phyloP scores from a whole-genome alignment of 129 eudicot genomes.

The Pittosporum tobira region DNA sequence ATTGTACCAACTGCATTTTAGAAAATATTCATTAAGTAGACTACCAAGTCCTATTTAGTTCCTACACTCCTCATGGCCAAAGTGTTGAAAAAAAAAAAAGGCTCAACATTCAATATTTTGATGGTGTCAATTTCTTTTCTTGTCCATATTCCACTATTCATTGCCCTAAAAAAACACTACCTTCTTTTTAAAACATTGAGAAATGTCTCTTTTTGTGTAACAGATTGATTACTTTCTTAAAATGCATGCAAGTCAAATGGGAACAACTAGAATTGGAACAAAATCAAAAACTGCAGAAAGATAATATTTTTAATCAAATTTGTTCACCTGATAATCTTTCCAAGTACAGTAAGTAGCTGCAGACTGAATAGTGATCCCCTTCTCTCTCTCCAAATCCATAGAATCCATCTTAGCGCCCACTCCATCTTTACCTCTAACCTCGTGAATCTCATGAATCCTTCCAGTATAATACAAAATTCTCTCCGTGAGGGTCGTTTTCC shows the following conservation, averaged over 20 bases:
- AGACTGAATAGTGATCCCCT: constrained; percentile 93
- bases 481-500: constrained; percentile 91
- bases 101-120: too few relatives aligned
- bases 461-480: constrained; percentile 78
- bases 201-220: too few relatives aligned
- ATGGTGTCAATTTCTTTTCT: too few relatives aligned
- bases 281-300: not conserved
- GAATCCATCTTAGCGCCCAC: constrained; percentile 99
- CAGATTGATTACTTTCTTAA: too few relatives aligned
- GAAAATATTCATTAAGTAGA: too few relatives aligned
- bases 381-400: constrained; percentile 93
- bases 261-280: not conserved
- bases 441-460: constrained; percentile 94
- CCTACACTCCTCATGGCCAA: too few relatives aligned
- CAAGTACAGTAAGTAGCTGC: constrained; percentile 97
- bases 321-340: constrained; percentile 76
- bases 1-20: too few relatives aligned
- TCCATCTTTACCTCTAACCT: constrained; percentile 92
- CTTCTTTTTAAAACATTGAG: too few relatives aligned
- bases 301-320: not conserved
- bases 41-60: too few relatives aligned
- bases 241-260: not conserved
- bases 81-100: too few relatives aligned
- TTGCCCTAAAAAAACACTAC: too few relatives aligned
- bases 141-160: too few relatives aligned